Percentiles rank a stretch among this genome's conserved stretches.
These are phyloP conservation scores for Phyllosticta capitalensis DNA, from an alignment of 2,329 filamentous ascomycete genomes.

Conservation along the genomic window DNA sequence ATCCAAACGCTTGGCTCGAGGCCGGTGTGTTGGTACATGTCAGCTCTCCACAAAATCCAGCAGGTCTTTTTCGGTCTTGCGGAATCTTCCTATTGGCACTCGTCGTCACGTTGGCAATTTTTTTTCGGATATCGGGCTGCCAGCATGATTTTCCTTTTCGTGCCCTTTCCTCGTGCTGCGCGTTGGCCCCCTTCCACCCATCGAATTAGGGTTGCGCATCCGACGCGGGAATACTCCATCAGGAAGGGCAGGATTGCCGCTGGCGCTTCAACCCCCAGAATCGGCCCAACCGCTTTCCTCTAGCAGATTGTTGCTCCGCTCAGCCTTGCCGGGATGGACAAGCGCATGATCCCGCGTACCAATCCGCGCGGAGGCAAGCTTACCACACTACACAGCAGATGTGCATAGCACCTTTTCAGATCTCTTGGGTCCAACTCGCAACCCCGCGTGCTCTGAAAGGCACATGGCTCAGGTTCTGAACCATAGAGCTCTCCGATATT, in stretches of 20 bases:
- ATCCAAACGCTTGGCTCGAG: not conserved
- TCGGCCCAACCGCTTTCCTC: not conserved
- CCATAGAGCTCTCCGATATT: not conserved
- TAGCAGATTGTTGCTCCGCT: slow-evolving; percentile 1
- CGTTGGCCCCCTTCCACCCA: not conserved
- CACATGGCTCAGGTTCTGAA: not conserved
- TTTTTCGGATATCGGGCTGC: not conserved
- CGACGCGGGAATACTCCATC: not conserved
- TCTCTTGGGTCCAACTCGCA: not conserved
- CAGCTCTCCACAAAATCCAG: not conserved
- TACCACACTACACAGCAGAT: not conserved
- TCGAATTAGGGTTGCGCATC: not conserved
- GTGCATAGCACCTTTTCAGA: not conserved
- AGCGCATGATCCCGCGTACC: not conserved
- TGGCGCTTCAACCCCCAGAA: not conserved
- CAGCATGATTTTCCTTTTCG: not conserved
- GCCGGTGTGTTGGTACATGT: not conserved
- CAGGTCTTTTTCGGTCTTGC: not conserved
- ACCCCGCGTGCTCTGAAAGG: not conserved
- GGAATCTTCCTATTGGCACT: not conserved
- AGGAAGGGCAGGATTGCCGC: not conserved
- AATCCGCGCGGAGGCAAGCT: not conserved
- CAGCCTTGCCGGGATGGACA: slow-evolving; percentile 10
- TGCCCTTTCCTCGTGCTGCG: not conserved
- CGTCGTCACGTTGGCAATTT: not conserved